phyloP scores from a whole-genome alignment of 1,284 basidiomycete species.

The Apiotrichum laibachii region DNA sequence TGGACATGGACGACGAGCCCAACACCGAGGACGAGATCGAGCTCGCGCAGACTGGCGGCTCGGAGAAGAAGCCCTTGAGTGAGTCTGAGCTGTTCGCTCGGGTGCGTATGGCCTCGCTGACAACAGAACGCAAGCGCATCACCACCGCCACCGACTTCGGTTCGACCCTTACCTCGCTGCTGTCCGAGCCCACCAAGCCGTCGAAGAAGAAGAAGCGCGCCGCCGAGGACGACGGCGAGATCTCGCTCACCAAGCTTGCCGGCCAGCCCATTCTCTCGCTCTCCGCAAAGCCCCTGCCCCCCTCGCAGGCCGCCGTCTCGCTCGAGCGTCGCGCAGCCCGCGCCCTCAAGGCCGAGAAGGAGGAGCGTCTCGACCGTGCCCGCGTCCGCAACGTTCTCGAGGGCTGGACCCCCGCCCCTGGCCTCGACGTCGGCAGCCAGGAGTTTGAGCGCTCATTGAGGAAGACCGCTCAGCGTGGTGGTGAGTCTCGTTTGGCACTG shows the following conservation, averaged over 20 bases:
- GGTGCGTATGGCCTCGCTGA: conserved; percentile 12
- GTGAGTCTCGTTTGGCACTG: conserved; percentile 34
- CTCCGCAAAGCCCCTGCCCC: conserved; percentile 36
- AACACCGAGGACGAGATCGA: conserved; percentile 24
- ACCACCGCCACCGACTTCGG: conserved; percentile 48
- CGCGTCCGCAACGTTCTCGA: conserved; percentile 47
- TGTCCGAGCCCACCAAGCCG: conserved; percentile 33
- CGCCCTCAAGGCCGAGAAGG: conserved; percentile 40
- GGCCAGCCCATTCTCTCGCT: conserved; percentile 42
- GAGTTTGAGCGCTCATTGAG: conserved; percentile 52
- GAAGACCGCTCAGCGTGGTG: conserved; percentile 52
- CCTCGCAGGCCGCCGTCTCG: conserved; percentile 32
- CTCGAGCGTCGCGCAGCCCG: conserved; percentile 35
- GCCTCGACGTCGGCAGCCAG: conserved; percentile 36
- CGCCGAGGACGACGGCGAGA: background rate
- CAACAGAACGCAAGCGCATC: conserved; percentile 44
- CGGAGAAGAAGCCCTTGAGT: conserved; percentile 21
- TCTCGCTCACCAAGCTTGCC: conserved; percentile 6
- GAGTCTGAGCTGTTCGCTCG: background rate
- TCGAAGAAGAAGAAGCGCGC: conserved; percentile 17
- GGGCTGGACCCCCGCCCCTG: conserved; percentile 41
- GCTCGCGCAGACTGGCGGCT: conserved; percentile 9
- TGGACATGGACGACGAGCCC: conserved; percentile 15
- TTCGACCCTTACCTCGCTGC: conserved; percentile 44
- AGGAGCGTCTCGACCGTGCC: conserved; percentile 46